A percentile compares a stretch with the other conserved stretches of the same genome.
Conservation (phyloP, 495 filamentous ascomycete genomes). For the Annulohypoxylon moriforme region DNA sequence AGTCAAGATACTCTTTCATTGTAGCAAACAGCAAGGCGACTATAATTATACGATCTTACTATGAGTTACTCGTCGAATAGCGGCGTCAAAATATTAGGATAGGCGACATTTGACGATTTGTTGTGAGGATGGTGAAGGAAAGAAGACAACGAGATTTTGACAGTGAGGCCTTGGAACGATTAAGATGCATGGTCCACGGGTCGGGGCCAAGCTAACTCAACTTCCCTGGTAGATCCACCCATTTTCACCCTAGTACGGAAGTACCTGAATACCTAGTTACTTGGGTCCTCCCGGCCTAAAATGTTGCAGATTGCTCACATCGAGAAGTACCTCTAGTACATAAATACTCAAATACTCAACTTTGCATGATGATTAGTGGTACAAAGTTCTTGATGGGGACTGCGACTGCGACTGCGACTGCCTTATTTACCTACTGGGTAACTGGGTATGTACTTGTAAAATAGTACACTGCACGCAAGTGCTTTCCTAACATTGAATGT, state of each 20-base stretch:
- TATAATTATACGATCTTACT: not conserved
- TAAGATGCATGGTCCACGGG: slow-evolving; percentile 46
- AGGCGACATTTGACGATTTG: slow-evolving; percentile 33
- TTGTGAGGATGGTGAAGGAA: slow-evolving; percentile 44
- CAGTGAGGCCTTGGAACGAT: slow-evolving; percentile 44
- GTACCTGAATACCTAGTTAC: slow-evolving; percentile 13
- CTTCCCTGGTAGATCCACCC: slow-evolving; percentile 41
- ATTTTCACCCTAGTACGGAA: slow-evolving; percentile 37
- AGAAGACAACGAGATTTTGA: slow-evolving; percentile 44
- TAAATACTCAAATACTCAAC: slow-evolving; percentile 2
- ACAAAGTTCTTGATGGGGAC: not conserved
- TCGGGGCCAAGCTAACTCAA: slow-evolving; percentile 43
- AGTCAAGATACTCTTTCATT: slow-evolving; percentile 77
- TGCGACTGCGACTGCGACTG: not conserved
- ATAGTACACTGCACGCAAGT: not conserved
- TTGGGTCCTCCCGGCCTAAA: slow-evolving; percentile 16
- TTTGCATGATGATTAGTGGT: slow-evolving; percentile 9
- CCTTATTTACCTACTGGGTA: not conserved
- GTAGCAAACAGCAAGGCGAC: slow-evolving; percentile 41
- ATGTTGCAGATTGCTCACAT: slow-evolving; percentile 30
- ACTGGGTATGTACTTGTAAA: not conserved
- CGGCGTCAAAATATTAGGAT: slow-evolving; percentile 20
- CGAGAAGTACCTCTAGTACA: slow-evolving; percentile 5
- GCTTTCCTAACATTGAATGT: too few relatives aligned
- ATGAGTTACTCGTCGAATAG: slow-evolving; percentile 6